These are phyloP conservation scores for Botryotinia narcissicola DNA, from an alignment of 2,329 filamentous ascomycete species.

Conservation along the genomic window DNA sequence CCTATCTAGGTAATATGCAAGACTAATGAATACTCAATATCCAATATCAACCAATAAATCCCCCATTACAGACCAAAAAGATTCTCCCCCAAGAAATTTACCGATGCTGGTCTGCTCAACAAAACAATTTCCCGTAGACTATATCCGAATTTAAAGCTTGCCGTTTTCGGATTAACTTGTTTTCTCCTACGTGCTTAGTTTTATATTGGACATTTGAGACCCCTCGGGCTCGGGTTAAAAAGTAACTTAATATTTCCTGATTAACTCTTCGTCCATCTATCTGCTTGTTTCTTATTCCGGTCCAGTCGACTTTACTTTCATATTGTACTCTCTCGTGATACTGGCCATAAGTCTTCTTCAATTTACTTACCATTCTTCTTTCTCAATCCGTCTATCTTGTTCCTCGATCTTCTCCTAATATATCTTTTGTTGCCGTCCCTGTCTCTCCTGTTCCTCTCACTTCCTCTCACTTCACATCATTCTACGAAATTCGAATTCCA, in stretches of 20 bases:
- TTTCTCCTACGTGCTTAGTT: background rate
- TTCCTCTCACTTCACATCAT: background rate
- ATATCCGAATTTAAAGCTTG: background rate
- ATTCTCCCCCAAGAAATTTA: background rate
- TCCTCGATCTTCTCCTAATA: background rate
- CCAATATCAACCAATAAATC: background rate
- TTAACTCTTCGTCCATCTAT: background rate
- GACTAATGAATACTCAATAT: background rate
- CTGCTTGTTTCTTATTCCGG: background rate
- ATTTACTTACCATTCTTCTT: background rate
- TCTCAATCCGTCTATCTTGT: background rate
- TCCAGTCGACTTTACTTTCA: conserved; percentile 16
- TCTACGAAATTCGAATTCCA: background rate
- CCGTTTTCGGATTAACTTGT: background rate
- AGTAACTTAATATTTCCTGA: background rate
- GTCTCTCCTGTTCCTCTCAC: too few species aligned
- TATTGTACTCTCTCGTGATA: conserved; percentile 15
- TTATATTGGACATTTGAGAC: background rate
- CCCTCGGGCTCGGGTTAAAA: conserved; percentile 5
- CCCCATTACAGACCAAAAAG: background rate
- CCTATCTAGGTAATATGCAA: background rate
- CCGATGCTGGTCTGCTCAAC: conserved; percentile 2
- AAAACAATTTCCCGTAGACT: background rate
- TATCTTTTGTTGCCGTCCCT: background rate
- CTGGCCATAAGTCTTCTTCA: conserved; percentile 15